Evolutionary conservation across 2,329 filamentous ascomycete genomes (phyloP).

Genomic region (Aspergillus vadensis): DNA sequence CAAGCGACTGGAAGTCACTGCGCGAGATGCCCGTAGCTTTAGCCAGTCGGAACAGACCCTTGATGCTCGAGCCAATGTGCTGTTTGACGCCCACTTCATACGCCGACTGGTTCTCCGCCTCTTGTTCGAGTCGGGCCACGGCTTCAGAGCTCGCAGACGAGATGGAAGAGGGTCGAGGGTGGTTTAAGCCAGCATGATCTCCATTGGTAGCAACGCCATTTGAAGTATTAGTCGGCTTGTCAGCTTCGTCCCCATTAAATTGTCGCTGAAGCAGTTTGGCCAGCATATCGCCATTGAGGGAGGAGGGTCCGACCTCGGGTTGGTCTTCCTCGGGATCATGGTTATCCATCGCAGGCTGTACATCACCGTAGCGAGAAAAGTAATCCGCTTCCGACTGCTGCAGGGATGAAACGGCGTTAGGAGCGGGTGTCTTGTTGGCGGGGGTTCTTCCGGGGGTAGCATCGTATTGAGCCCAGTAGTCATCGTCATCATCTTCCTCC

Average conservation of each 20-base stretch:
- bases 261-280: slow-evolving; percentile 44
- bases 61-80: slow-evolving; percentile 65
- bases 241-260: slow-evolving; percentile 28
- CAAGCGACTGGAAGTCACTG: slow-evolving; percentile 60
- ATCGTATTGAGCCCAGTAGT: slow-evolving; percentile 68
- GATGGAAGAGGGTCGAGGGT: slow-evolving; percentile 48
- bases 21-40: slow-evolving; percentile 60
- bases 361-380: slow-evolving; percentile 62
- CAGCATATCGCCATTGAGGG: slow-evolving; percentile 57
- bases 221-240: slow-evolving; percentile 22
- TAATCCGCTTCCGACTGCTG: slow-evolving; percentile 58
- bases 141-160: slow-evolving; percentile 49
- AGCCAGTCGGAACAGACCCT: slow-evolving; percentile 64
- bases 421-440: slow-evolving; percentile 40
- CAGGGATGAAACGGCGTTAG: slow-evolving; percentile 26
- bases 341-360: slow-evolving; percentile 65
- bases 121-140: slow-evolving; percentile 57
- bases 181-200: slow-evolving; percentile 37
- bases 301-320: slow-evolving; percentile 51
- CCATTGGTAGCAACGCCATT: slow-evolving; percentile 22
- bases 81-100: slow-evolving; percentile 63
- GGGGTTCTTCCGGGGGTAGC: slow-evolving; percentile 57
- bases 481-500: slow-evolving; percentile 60
- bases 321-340: slow-evolving; percentile 62
- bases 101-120: slow-evolving; percentile 54